phyloP scores from a whole-genome alignment of 495 filamentous ascomycete genomes.

The Lasiosphaeria miniovina region DNA sequence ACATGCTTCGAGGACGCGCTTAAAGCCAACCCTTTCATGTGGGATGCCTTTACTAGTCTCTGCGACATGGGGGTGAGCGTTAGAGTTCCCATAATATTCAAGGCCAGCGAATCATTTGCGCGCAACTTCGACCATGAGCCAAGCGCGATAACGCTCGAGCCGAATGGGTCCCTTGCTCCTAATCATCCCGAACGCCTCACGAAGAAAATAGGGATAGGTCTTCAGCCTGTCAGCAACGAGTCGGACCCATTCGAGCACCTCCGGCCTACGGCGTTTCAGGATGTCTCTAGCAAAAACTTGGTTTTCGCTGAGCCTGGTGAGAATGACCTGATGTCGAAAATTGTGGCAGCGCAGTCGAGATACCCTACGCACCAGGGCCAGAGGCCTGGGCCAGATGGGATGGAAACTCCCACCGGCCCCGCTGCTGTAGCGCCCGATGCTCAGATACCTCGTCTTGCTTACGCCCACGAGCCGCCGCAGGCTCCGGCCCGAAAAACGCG shows the following conservation, averaged over 20 bases:
- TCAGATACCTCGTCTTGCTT: conserved; percentile 31
- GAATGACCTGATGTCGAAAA: conserved; percentile 43
- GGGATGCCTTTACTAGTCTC: conserved; percentile 91
- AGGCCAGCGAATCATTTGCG: conserved; percentile 52
- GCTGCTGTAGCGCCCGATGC: conserved; percentile 28
- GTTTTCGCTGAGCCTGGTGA: conserved; percentile 33
- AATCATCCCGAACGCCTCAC: conserved; percentile 31
- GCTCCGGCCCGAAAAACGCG: conserved; percentile 63
- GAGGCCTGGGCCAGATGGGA: conserved; percentile 27
- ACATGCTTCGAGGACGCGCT: conserved; percentile 82
- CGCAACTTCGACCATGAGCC: conserved; percentile 38
- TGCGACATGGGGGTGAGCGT: conserved; percentile 67
- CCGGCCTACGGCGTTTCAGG: conserved; percentile 33
- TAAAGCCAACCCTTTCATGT: conserved; percentile 92
- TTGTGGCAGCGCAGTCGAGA: conserved; percentile 37
- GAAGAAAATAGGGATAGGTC: conserved; percentile 30
- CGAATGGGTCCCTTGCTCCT: conserved; percentile 25
- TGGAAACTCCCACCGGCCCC: conserved; percentile 40
- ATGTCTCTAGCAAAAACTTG: conserved; percentile 32
- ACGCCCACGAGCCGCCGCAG: conserved; percentile 57
- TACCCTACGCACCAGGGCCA: conserved; percentile 23
- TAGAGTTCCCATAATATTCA: conserved; percentile 80
- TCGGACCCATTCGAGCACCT: conserved; percentile 44
- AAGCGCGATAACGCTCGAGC: conserved; percentile 23
- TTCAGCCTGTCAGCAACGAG: conserved; percentile 37